These are phyloP conservation scores for Podospora fimiseda DNA, from an alignment of 495 filamentous ascomycete genomes.

Conservation along the genomic window DNA sequence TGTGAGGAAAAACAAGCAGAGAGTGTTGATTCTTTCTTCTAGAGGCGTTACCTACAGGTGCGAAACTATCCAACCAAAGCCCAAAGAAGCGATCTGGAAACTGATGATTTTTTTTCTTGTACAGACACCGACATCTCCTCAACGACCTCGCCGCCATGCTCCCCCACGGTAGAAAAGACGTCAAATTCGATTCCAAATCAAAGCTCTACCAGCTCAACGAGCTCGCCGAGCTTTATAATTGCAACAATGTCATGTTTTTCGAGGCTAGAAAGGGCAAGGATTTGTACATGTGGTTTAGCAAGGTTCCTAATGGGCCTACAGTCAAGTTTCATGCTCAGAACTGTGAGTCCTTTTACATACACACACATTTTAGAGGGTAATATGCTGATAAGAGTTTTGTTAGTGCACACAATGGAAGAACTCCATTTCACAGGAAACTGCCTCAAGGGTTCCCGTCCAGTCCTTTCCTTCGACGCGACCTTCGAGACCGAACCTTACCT, in stretches of 20 bases:
- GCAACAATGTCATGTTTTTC: slow-evolving; percentile 97
- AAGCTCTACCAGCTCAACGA: slow-evolving; percentile 92
- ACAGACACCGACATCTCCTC: slow-evolving; percentile 84
- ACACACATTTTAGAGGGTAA: no score
- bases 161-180: slow-evolving; percentile 88
- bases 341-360: slow-evolving; percentile 17
- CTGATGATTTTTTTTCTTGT: no score
- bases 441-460: slow-evolving; percentile 87
- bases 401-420: slow-evolving; percentile 90
- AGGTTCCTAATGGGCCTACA: slow-evolving; percentile 91
- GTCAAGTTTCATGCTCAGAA: slow-evolving; percentile 81
- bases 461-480: slow-evolving; percentile 81
- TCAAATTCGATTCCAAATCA: slow-evolving; percentile 93
- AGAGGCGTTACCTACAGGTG: slow-evolving; percentile 84
- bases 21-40: slow-evolving; percentile 83
- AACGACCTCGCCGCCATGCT: slow-evolving; percentile 84
- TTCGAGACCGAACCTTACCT: slow-evolving; percentile 74
- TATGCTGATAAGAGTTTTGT: slow-evolving; percentile 2
- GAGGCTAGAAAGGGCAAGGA: slow-evolving; percentile 94
- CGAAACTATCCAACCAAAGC: neutral
- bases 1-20: slow-evolving; percentile 58
- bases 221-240: slow-evolving; percentile 94
- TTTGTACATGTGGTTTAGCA: slow-evolving; percentile 88
- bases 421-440: slow-evolving; percentile 96
- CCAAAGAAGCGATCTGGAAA: no score